A percentile compares a stretch with the other conserved stretches of the same genome.
phyloP scores from a whole-genome alignment of 345 rosid genomes.

The Linum usitatissimum region DNA sequence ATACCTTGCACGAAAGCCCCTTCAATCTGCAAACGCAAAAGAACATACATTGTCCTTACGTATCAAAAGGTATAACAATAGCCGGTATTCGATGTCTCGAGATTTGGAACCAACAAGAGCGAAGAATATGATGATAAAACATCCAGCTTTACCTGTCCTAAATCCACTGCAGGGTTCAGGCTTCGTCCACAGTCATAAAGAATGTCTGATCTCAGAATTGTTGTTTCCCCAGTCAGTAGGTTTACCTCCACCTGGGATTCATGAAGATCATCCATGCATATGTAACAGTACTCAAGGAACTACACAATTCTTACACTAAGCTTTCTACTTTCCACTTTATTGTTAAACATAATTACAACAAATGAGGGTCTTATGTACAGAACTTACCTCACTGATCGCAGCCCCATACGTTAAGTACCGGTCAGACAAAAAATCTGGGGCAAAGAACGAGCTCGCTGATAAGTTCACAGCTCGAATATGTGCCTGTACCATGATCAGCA shows the following conservation, averaged over 20 bases:
- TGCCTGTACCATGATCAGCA: background rate
- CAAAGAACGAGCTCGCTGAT: constrained; percentile 1
- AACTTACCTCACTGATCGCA: constrained; percentile 1
- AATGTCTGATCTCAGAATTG: constrained; percentile 1
- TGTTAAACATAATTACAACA: too few relatives aligned
- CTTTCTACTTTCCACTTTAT: too few relatives aligned
- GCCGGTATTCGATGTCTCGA: background rate
- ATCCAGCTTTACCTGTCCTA: constrained; percentile 4
- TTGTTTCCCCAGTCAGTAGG: constrained; percentile 1
- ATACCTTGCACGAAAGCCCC: constrained; percentile 6
- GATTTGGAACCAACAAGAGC: background rate
- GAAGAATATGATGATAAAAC: background rate
- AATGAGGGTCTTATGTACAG: background rate
- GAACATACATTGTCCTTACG: background rate
- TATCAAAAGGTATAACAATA: background rate
- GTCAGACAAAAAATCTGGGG: background rate
- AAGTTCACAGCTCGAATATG: constrained; percentile 4
- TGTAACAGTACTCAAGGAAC: too few relatives aligned
- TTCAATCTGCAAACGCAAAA: background rate
- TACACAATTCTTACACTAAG: too few relatives aligned
- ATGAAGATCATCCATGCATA: background rate
- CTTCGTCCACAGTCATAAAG: constrained; percentile 4
- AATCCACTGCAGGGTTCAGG: constrained; percentile 4
- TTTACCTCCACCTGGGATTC: constrained; percentile 3
- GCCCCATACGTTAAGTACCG: background rate